A percentile compares a stretch with the other conserved stretches of the same genome.
Conservation (phyloP, 2,329 filamentous ascomycete genomes). For the Coniochaeta hoffmannii region DNA sequence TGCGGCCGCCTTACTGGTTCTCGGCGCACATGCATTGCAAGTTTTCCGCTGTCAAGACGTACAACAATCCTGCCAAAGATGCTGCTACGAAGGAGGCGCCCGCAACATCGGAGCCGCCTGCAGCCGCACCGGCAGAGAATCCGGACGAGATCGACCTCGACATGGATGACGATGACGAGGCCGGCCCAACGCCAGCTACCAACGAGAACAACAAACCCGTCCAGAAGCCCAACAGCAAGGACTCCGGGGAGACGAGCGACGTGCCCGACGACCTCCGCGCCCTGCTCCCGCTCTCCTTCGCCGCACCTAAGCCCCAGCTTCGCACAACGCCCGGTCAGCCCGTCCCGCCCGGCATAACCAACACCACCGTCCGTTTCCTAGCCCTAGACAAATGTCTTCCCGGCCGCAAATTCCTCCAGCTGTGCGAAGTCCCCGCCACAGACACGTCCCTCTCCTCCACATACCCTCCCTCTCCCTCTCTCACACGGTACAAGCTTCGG, state of each 20-base stretch:
- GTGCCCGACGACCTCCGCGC: conserved; percentile 61
- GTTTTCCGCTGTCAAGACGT: conserved; percentile 63
- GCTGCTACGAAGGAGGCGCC: conserved; percentile 8
- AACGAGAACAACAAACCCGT: conserved; percentile 5
- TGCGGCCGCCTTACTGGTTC: conserved; percentile 86
- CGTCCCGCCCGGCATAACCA: conserved; percentile 65
- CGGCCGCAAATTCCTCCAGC: conserved; percentile 72
- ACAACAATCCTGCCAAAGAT: conserved; percentile 26
- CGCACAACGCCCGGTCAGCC: conserved; percentile 47
- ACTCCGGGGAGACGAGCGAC: conserved; percentile 13
- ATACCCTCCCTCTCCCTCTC: conserved; percentile 16
- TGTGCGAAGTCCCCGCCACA: conserved; percentile 55
- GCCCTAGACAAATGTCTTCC: conserved; percentile 88
- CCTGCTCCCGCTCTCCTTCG: conserved; percentile 71
- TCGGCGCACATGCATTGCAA: conserved; percentile 89
- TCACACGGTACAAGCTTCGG: conserved; percentile 51
- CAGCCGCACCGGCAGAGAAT: conserved; percentile 32
- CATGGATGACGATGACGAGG: conserved; percentile 36
- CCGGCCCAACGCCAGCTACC: conserved; percentile 15
- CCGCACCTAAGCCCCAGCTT: conserved; percentile 24
- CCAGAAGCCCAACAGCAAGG: background rate
- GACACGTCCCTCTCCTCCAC: conserved; percentile 20
- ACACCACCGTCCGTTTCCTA: conserved; percentile 75
- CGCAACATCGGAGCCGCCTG: conserved; percentile 3
- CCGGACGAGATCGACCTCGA: conserved; percentile 66